These are phyloP conservation scores for Nakazawaea anatomiae DNA, from an alignment of 805 yeast species.

Conservation along the genomic window DNA sequence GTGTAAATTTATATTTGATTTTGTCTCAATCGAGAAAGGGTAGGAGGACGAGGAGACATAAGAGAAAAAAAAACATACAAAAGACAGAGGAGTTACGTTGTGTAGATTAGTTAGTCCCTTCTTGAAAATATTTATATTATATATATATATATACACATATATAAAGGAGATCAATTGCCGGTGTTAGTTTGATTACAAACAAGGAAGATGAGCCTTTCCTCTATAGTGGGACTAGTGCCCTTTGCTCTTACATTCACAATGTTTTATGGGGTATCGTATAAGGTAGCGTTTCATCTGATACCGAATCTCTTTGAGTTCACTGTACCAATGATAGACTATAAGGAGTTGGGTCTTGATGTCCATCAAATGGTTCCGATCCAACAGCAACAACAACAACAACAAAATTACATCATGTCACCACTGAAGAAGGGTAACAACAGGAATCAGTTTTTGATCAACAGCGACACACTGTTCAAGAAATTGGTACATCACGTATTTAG, in stretches of 20 bases:
- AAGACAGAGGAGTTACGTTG: too few species aligned
- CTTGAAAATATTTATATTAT: too few species aligned
- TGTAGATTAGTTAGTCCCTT: too few species aligned
- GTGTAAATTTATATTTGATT: too few species aligned
- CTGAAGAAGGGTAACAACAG: slow-evolving; percentile 32
- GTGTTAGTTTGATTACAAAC: neutral
- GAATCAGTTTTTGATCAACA: slow-evolving; percentile 16
- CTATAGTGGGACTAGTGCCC: slow-evolving; percentile 13
- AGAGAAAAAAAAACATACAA: too few species aligned
- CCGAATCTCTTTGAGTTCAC: slow-evolving; percentile 13
- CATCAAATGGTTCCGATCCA: slow-evolving; percentile 12
- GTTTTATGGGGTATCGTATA: slow-evolving; percentile 5
- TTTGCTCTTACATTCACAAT: slow-evolving; percentile 6
- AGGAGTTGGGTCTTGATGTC: slow-evolving; percentile 8
- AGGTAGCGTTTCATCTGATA: slow-evolving; percentile 7
- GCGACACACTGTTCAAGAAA: neutral
- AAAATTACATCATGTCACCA: slow-evolving; percentile 16
- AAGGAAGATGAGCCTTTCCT: neutral
- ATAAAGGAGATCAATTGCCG: neutral
- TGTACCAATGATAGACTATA: slow-evolving; percentile 6
- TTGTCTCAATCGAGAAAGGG: too few species aligned
- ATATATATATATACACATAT: neutral
- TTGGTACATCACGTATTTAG: slow-evolving; percentile 6
- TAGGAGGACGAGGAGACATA: too few species aligned
- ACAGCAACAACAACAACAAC: slow-evolving; percentile 24